Evolutionary conservation across 257 asterid genomes (phyloP).

Genomic region (Forsythia suspensa): DNA sequence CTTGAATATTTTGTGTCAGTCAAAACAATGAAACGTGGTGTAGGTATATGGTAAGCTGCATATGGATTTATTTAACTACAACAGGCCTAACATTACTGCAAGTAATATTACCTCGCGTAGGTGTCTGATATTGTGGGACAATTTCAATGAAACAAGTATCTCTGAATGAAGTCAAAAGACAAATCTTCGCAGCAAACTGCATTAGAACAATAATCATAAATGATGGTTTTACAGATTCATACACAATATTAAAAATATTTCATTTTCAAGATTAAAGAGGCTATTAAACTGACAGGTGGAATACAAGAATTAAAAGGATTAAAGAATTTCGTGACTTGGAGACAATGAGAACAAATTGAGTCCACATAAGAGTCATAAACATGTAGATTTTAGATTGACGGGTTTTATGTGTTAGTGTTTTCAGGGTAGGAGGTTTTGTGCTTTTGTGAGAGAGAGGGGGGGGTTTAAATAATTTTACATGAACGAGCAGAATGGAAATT

Average conservation of each 20-base stretch:
- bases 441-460: background rate
- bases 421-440: no score
- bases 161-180: conserved; percentile 66
- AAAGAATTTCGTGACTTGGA: background rate
- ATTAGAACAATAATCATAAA: conserved; percentile 5
- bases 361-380: background rate
- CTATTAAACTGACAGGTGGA: background rate
- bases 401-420: no score
- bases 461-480: no score
- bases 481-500: no score
- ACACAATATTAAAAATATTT: conserved; percentile 11
- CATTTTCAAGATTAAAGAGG: background rate
- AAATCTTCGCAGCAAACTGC: conserved; percentile 72
- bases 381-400: background rate
- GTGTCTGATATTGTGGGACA: conserved; percentile 50
- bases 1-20: background rate
- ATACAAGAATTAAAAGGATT: background rate
- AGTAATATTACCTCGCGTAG: conserved; percentile 47
- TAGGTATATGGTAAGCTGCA: conserved; percentile 11
- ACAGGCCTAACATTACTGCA: background rate
- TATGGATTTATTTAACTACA: background rate
- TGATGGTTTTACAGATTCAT: conserved; percentile 15
- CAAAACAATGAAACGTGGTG: conserved; percentile 3
- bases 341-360: background rate
- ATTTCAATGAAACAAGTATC: conserved; percentile 63